Evolutionary conservation across 257 asterid genomes (phyloP).

Genomic region (Primulina eburnea): DNA sequence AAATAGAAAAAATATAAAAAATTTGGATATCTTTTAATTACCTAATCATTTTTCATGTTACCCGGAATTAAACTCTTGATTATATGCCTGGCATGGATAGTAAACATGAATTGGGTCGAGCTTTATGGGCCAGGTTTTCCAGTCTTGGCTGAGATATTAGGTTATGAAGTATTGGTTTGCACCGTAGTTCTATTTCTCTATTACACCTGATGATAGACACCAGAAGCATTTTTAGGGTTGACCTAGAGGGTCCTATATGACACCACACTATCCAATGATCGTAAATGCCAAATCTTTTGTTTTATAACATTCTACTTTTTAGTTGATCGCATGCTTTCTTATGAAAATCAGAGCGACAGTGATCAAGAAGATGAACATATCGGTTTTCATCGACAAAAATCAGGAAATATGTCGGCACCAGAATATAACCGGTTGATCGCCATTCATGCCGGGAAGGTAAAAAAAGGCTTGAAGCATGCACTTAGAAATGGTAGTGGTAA

Average conservation of each 20-base stretch:
- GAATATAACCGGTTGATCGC: constrained; percentile 66
- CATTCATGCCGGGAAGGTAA: constrained; percentile 59
- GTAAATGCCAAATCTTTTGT: neutral
- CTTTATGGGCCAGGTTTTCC: neutral
- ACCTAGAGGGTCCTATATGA: too few species aligned
- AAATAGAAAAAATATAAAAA: too few species aligned
- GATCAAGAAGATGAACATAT: constrained; percentile 34
- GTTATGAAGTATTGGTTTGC: neutral
- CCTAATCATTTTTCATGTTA: neutral
- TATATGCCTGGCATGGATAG: neutral
- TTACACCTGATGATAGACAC: too few species aligned
- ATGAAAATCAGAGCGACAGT: constrained; percentile 41
- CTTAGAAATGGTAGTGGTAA: constrained; percentile 37
- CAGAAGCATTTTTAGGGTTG: too few species aligned
- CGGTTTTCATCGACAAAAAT: constrained; percentile 27
- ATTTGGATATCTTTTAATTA: neutral
- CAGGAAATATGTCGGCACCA: constrained; percentile 21
- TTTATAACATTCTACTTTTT: neutral
- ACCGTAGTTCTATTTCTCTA: neutral
- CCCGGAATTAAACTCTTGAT: neutral
- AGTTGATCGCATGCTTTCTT: neutral
- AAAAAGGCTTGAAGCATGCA: constrained; percentile 60
- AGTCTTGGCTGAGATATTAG: neutral
- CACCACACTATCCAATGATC: neutral
- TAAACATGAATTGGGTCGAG: neutral